These are phyloP conservation scores for Eutypa lata DNA, from an alignment of 2,329 filamentous ascomycete species.

Conservation along the genomic window DNA sequence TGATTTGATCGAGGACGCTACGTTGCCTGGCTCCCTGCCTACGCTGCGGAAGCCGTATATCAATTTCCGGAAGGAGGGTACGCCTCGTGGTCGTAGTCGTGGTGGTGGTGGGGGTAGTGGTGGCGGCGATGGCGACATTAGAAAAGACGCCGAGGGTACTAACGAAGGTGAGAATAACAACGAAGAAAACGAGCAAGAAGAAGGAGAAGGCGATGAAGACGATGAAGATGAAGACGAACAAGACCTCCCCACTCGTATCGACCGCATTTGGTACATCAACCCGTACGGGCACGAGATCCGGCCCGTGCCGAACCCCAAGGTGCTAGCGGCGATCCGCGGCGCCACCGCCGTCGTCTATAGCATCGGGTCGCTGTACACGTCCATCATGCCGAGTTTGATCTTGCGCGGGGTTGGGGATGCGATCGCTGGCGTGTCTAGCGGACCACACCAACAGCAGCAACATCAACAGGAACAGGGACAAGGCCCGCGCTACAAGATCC, in stretches of 20 bases:
- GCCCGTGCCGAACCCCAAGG: constrained; percentile 77
- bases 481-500: constrained; percentile 63
- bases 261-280: constrained; percentile 94
- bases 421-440: constrained; percentile 24
- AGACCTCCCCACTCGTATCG: constrained; percentile 74
- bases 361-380: constrained; percentile 92
- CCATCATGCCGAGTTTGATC: constrained; percentile 78
- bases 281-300: constrained; percentile 96
- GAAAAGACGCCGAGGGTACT: not conserved
- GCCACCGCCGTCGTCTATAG: constrained; percentile 78
- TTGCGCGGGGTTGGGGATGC: constrained; percentile 71
- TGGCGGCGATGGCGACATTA: too few relatives aligned
- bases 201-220: not conserved
- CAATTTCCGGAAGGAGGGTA: constrained; percentile 64
- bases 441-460: not conserved
- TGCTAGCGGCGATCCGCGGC: constrained; percentile 62
- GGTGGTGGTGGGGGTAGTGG: too few relatives aligned
- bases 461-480: not conserved
- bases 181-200: not conserved
- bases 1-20: constrained; percentile 73
- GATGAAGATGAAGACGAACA: constrained; percentile 51
- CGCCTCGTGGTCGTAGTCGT: too few relatives aligned
- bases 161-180: not conserved
- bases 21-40: constrained; percentile 76
- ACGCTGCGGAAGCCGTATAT: constrained; percentile 79